Evolutionary conservation across 805 yeast species (phyloP), one percentile per base, ranked within the genome.

Genomic region (Wickerhamomyces silvicola): DNA sequence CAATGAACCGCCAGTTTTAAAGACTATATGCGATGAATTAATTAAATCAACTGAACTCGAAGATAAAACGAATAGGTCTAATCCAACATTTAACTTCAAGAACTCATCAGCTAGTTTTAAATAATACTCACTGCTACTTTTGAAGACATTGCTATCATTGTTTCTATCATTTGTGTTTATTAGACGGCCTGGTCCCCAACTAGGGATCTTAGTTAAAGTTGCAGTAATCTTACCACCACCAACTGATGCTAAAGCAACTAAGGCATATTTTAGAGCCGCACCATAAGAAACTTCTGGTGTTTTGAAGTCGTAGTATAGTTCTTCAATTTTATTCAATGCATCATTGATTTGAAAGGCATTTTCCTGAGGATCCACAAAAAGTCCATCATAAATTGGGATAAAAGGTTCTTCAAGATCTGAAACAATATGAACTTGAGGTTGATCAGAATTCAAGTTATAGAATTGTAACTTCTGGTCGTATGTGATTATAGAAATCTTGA

Each of bases 201-300:
- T 70, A 6, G 98, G 96, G 24, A 86, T 55, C 2, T 78, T 60
- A 3, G 84, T 68, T 25, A 88, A 58, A 4, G 82, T 56, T 0
- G 83, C 70, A 15, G 81, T 70, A 21, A 90, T 77, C 45, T 88
- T 83, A 38, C 97, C 98, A 39, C 92, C 92, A 7, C 92, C 95
- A 21, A 68, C 68, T 15, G 61, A 57, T 27, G 68, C 68, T 18
- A 87, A 61, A 6, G 86, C 78, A 32, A 72, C 50, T 44, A 67
- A 60, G 0, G 94, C 90, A 3, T 80, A 75, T 34, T 76, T 65
- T 21, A 86, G 56, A 0, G 94, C 96, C 4, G 84, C 73, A 1
- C 96, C 94, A 50, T 73, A 81, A 18, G 86, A 78, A 0, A 85
- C 79, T 42, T 81, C 88, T 10, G 49, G 41, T 5, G 59, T 45